These are phyloP conservation scores for Hortaea werneckii DNA, from an alignment of 2,329 filamentous ascomycete species.

Conservation along the genomic window DNA sequence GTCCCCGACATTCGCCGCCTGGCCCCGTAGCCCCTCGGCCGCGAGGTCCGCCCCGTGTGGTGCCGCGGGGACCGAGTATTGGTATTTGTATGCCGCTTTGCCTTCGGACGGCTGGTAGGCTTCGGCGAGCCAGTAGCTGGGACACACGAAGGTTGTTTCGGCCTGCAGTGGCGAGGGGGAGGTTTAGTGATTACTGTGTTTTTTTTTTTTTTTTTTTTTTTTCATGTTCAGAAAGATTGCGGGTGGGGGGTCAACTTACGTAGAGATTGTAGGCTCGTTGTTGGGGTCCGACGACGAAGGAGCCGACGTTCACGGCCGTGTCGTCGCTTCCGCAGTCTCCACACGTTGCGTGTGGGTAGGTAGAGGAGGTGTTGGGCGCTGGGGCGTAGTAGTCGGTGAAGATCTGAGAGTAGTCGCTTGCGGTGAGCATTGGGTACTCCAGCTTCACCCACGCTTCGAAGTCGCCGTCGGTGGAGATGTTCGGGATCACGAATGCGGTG, in stretches of 20 bases:
- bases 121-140: constrained; percentile 46
- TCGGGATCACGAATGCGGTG: constrained; percentile 33
- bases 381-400: constrained; percentile 26
- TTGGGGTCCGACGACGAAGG: constrained; percentile 42
- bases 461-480: constrained; percentile 31
- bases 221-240: no score
- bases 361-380: constrained; percentile 14
- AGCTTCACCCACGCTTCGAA: constrained; percentile 31
- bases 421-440: constrained; percentile 32
- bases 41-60: constrained; percentile 31
- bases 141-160: constrained; percentile 46
- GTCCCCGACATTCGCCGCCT: constrained; percentile 6
- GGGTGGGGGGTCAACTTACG: neutral
- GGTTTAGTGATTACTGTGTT: no score
- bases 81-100: constrained; percentile 37
- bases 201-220: no score
- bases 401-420: constrained; percentile 29
- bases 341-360: constrained; percentile 18
- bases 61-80: constrained; percentile 37
- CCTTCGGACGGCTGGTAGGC: constrained; percentile 30
- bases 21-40: constrained; percentile 23
- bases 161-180: constrained; percentile 14
- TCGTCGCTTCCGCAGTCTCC: constrained; percentile 24
- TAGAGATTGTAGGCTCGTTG: constrained; percentile 44
- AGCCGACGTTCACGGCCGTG: constrained; percentile 42